Evolutionary conservation across 371 early-diverging fungal species (phyloP), one percentile per base, ranked within the genome.

Genomic region (Mortierella sp.): DNA sequence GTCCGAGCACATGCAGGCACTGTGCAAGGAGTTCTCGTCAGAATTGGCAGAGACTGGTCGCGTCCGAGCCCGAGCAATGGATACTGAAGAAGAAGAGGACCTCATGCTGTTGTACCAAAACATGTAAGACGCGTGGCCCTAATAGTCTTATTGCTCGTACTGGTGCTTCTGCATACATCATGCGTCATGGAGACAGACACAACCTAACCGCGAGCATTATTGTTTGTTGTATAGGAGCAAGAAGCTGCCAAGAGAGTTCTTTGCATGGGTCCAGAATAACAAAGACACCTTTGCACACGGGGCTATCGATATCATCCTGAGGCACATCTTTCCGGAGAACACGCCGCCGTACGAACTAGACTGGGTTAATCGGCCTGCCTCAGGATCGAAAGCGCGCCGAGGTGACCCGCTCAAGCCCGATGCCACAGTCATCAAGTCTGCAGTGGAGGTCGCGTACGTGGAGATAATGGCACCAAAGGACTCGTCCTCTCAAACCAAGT

Each of bases 341-440:
- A 25, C 45, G 14, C 34, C 39, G 2, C 57, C 44, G 44, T 52
- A 52, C 27, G 57, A 61, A 39, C 54, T 68, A 8, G 31, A 49
- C 24, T 68, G 61, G 62, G 68, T 62, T 9, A 60, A 68, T 37
- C 49, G 62, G 3, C 10, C 28, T 24, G 28, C 68, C 6, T 47
- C 8, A 24, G 62, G 68, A 43, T 61, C 68, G 8, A 16, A 28
- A 10, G 57, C 54, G 12, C 67, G 67, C 39, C 43, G 57, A 22
- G 61, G 56, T 3, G 62, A 60, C 28, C 55, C 61, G 3, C 17
- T 28, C 2, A 68, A 67, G 24, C 67, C 67, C 5, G 67, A 67
- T 31, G 67, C 67, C 1, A 54, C 45, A 8, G 41, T 67, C 7
- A 13, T 37, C 9, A 68, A 61, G 53, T 55, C 46, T 31, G 19